Conservation (phyloP, 2,329 filamentous ascomycete genomes). For the Metarhizium sp. region DNA sequence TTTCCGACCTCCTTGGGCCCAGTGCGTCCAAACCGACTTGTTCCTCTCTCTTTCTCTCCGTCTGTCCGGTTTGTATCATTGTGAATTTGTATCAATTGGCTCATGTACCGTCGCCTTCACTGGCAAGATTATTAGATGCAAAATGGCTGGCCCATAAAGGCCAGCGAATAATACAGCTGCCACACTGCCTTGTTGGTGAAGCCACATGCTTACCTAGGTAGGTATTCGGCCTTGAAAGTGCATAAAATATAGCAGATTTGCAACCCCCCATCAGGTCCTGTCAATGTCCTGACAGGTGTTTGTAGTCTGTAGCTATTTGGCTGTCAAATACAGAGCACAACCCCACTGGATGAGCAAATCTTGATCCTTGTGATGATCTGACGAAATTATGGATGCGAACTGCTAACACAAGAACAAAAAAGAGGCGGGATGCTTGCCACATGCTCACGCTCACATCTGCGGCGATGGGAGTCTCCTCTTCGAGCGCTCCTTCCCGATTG, state of each 20-base stretch:
- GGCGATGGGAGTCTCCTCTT: background rate
- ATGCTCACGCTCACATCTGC: too few relatives aligned
- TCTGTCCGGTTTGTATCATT: too few relatives aligned
- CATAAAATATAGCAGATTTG: background rate
- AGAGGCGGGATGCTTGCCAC: background rate
- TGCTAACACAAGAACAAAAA: background rate
- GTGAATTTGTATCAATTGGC: too few relatives aligned
- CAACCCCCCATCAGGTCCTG: background rate
- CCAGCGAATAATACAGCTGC: too few relatives aligned
- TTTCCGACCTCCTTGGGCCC: too few relatives aligned
- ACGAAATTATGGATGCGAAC: background rate
- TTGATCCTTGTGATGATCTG: background rate
- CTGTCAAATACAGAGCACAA: too few relatives aligned
- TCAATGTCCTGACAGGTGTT: background rate
- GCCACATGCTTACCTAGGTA: background rate
- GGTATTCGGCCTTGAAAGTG: background rate
- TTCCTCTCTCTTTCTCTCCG: too few relatives aligned
- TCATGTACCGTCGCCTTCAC: too few relatives aligned
- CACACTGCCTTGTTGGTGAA: background rate
- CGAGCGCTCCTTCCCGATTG: background rate
- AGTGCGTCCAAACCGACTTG: too few relatives aligned
- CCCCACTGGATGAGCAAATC: background rate
- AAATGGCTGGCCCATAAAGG: background rate
- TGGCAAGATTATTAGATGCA: too few relatives aligned
- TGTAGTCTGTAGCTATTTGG: too few relatives aligned